phyloP scores from a whole-genome alignment of 1,284 basidiomycete species.

The Puccinia hordei region DNA sequence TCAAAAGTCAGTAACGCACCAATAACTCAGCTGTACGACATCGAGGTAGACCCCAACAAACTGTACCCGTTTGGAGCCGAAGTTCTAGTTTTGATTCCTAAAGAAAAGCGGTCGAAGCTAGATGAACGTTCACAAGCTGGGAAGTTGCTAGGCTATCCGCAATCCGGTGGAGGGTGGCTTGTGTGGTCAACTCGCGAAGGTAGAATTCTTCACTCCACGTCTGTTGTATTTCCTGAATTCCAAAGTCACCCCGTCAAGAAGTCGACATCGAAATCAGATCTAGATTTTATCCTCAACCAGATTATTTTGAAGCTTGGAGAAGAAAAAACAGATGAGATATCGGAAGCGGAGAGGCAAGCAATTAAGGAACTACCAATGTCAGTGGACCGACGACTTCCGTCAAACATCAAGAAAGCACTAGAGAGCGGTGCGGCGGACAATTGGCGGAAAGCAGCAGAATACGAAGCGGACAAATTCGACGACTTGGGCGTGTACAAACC shows the following conservation, averaged over 20 bases:
- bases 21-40: neutral
- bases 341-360: neutral
- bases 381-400: neutral
- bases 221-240: slow-evolving; percentile 9
- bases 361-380: neutral
- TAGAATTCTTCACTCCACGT: neutral
- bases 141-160: neutral
- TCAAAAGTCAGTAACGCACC: neutral
- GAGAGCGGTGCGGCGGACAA: neutral
- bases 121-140: neutral
- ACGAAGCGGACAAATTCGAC: neutral
- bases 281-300: neutral
- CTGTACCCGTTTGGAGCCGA: slow-evolving; percentile 18
- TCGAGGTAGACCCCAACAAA: neutral
- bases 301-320: neutral
- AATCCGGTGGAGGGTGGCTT: neutral
- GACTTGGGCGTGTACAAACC: neutral
- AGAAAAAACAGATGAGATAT: neutral
- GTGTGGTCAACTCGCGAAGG: neutral
- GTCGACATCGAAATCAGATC: no score
- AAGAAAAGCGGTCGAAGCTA: neutral
- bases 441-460: neutral
- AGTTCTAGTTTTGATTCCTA: neutral
- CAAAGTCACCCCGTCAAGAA: neutral
- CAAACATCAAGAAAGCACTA: neutral